Conservation (phyloP, 140 eudicot genomes). For the Ambrosia hybrid region DNA sequence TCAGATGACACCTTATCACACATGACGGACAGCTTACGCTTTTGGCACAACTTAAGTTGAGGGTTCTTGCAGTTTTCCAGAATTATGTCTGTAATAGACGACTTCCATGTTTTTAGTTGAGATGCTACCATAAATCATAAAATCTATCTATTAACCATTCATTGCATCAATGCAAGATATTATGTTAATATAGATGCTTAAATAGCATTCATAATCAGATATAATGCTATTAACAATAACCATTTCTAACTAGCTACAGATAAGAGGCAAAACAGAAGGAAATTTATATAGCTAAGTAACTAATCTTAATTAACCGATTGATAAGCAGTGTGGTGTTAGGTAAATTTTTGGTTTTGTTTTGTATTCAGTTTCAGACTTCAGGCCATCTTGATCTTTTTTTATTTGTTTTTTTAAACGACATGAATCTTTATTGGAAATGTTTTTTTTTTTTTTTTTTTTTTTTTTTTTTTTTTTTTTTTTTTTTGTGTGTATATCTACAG, state of each 20-base stretch:
- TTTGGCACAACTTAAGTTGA: constrained; percentile 5
- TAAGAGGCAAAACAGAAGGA: constrained; percentile 11
- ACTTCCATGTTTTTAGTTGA: not conserved
- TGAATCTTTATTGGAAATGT: not conserved
- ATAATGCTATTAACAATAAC: constrained; percentile 2
- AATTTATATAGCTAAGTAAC: not conserved
- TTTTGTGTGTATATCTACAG: constrained; percentile 47
- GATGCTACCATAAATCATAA: not conserved
- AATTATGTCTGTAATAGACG: not conserved
- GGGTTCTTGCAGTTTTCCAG: constrained; percentile 7
- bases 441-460: not conserved
- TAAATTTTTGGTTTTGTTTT: not conserved
- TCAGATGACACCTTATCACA: constrained; percentile 11
- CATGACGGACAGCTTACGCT: not conserved
- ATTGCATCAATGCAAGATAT: constrained; percentile 14
- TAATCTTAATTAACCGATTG: not conserved
- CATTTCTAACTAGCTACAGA: constrained; percentile 10
- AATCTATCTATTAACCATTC: not conserved
- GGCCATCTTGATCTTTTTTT: not conserved
- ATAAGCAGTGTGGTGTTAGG: constrained; percentile 14
- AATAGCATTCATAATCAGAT: not conserved
- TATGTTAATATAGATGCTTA: constrained; percentile 8
- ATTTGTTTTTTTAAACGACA: not conserved
- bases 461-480: not conserved
- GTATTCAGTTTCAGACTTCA: not conserved